A percentile compares a stretch with the other conserved stretches of the same genome.
These are phyloP conservation scores for Cryphonectria japonica DNA, from an alignment of 2,329 filamentous ascomycete genomes.

Conservation along the genomic window DNA sequence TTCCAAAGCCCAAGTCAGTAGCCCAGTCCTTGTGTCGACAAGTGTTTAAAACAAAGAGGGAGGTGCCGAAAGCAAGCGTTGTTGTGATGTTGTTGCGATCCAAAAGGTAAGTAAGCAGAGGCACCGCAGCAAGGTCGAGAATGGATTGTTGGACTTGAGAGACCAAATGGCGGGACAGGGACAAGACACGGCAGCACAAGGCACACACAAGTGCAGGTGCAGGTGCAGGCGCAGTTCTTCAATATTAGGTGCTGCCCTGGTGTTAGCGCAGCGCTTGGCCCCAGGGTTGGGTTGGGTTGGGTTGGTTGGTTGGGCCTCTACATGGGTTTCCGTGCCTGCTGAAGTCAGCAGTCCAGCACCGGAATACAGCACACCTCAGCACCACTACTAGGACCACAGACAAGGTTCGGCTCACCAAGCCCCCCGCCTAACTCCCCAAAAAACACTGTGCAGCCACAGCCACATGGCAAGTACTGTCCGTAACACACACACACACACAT, in stretches of 20 bases:
- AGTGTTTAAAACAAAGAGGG: neutral
- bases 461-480: neutral
- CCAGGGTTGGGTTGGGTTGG: neutral
- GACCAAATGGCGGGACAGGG: neutral
- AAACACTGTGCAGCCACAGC: constrained; percentile 9
- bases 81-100: constrained; percentile 23
- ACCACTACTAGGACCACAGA: neutral
- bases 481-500: neutral
- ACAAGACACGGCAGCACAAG: constrained; percentile 12
- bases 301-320: constrained; percentile 1
- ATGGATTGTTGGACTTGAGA: constrained; percentile 12
- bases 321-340: neutral
- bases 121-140: constrained; percentile 14
- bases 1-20: constrained; percentile 7
- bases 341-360: neutral
- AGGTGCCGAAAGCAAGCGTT: constrained; percentile 6
- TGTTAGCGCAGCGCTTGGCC: constrained; percentile 1
- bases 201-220: constrained; percentile 7
- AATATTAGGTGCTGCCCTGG: constrained; percentile 11
- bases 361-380: constrained; percentile 4
- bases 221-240: neutral
- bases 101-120: constrained; percentile 17
- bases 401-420: neutral
- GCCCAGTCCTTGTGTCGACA: neutral
- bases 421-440: too few species aligned